Conservation (phyloP, 768 basidiomycete species). For the Leccinum arenicola region DNA sequence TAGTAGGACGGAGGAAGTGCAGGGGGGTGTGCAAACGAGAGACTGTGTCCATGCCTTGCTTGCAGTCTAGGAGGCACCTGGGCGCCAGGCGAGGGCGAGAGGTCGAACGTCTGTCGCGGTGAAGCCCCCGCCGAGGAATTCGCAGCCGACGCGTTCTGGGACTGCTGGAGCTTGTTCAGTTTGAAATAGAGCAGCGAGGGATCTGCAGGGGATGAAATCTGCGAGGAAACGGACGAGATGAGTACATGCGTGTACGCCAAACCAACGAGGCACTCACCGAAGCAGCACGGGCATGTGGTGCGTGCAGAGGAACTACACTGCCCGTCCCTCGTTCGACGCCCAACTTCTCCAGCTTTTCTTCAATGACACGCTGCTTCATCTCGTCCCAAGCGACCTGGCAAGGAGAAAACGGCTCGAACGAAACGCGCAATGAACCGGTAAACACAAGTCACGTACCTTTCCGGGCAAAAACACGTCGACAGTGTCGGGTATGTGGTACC, state of each 20-base stretch:
- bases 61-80: conserved; percentile 37
- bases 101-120: conserved; percentile 56
- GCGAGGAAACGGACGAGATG: conserved; percentile 3
- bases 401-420: conserved; percentile 5
- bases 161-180: conserved; percentile 78
- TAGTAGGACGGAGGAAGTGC: conserved; percentile 32
- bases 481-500: conserved; percentile 54
- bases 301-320: conserved; percentile 56
- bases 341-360: conserved; percentile 76
- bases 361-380: conserved; percentile 68
- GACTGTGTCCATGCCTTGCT: conserved; percentile 67
- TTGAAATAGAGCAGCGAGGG: conserved; percentile 80
- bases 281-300: conserved; percentile 78
- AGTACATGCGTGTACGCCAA: conserved; percentile 14
- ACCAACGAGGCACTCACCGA: conserved; percentile 54
- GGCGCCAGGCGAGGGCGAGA: conserved; percentile 52
- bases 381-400: conserved; percentile 69
- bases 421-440: not conserved
- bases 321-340: conserved; percentile 68
- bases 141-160: conserved; percentile 50
- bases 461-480: conserved; percentile 84
- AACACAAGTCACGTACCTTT: conserved; percentile 47
- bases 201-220: conserved; percentile 92
- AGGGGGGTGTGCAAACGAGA: conserved; percentile 65
- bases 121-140: conserved; percentile 56